Percentiles rank a stretch among this genome's conserved stretches.
Evolutionary conservation across 306 rosid genomes (phyloP).

Genomic region (Cicer judaicum): DNA sequence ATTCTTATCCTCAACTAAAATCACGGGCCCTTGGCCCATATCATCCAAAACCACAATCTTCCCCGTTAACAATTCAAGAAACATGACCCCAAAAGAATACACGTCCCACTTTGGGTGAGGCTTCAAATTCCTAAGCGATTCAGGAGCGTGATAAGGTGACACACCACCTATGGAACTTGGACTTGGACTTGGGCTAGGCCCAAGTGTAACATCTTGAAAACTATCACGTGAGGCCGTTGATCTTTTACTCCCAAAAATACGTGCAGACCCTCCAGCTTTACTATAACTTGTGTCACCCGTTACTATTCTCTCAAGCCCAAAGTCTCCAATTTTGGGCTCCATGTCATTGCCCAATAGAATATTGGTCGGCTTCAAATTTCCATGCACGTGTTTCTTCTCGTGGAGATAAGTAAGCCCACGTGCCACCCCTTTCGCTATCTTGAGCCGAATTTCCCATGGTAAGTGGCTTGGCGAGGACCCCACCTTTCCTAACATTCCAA

Average conservation of each 20-base stretch:
- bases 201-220: constrained; percentile 61
- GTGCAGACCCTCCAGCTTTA: constrained; percentile 65
- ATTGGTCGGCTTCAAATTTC: constrained; percentile 87
- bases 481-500: constrained; percentile 70
- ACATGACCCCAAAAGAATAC: constrained; percentile 84
- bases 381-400: constrained; percentile 97
- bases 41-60: constrained; percentile 82
- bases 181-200: constrained; percentile 93
- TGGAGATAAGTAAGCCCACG: constrained; percentile 92
- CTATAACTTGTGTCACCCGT: constrained; percentile 69
- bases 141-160: constrained; percentile 81
- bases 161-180: constrained; percentile 70
- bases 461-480: constrained; percentile 97
- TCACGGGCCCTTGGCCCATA: constrained; percentile 64
- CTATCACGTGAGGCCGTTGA: constrained; percentile 76
- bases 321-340: constrained; percentile 93
- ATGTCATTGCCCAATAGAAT: constrained; percentile 70
- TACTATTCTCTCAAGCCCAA: constrained; percentile 79
- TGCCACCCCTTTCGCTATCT: constrained; percentile 89
- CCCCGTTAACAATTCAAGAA: constrained; percentile 83
- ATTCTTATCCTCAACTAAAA: constrained; percentile 62
- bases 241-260: constrained; percentile 93
- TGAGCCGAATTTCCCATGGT: constrained; percentile 87
- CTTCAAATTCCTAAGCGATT: constrained; percentile 81
- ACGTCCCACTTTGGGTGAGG: constrained; percentile 92